Percentiles rank a stretch among this genome's conserved stretches.
phyloP scores from a whole-genome alignment of 257 asterid genomes.

The Plantago major region DNA sequence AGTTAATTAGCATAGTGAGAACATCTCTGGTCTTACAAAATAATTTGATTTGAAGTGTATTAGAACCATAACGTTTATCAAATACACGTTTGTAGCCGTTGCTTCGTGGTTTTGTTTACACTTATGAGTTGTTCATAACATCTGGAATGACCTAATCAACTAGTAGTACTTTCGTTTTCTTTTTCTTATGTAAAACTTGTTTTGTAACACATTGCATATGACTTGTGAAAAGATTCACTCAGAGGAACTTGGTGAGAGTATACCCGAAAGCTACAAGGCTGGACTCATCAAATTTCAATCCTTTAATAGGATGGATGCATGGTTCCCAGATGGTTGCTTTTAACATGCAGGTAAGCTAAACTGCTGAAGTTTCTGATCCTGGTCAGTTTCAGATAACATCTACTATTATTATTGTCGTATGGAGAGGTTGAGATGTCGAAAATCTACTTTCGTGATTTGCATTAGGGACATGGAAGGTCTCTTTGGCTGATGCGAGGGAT shows the following conservation, averaged over 20 bases:
- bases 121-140: too few species aligned
- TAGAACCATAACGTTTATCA: too few species aligned
- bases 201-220: neutral
- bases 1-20: neutral
- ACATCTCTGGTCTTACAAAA: too few species aligned
- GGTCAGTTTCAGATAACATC: neutral
- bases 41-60: too few species aligned
- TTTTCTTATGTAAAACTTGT: neutral
- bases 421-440: neutral
- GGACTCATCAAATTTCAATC: conserved; percentile 78
- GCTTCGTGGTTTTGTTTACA: too few species aligned
- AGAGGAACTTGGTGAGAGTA: conserved; percentile 74
- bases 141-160: too few species aligned
- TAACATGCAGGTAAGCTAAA: conserved; percentile 62
- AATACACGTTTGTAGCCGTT: too few species aligned
- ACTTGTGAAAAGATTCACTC: conserved; percentile 45
- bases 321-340: conserved; percentile 89
- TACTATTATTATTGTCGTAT: neutral
- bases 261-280: conserved; percentile 69
- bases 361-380: neutral
- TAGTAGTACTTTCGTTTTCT: neutral
- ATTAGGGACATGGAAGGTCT: conserved; percentile 57
- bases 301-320: conserved; percentile 70
- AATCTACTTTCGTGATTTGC: neutral
- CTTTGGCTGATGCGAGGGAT: conserved; percentile 86